A percentile compares a stretch with the other conserved stretches of the same genome.
phyloP scores from a whole-genome alignment of 306 rosid genomes.

The Gastrolobium villosum region DNA sequence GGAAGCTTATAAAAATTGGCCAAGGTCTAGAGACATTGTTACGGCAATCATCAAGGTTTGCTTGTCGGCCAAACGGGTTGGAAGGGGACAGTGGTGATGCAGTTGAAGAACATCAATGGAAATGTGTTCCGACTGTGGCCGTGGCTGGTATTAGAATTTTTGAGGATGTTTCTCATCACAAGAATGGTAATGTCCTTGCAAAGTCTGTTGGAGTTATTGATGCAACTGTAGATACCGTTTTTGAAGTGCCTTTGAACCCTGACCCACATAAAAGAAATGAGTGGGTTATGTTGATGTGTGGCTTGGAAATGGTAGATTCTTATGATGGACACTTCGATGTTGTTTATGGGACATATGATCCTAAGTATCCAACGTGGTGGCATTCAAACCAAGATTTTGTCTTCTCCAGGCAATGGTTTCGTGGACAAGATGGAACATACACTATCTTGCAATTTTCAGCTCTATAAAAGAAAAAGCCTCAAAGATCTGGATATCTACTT shows the following conservation, averaged over 20 bases:
- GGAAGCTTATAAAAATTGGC: conserved; percentile 86
- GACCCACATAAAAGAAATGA: conserved; percentile 82
- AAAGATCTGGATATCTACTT: too few relatives aligned
- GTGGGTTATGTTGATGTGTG: conserved; percentile 96
- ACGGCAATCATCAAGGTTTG: conserved; percentile 74
- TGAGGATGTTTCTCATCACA: conserved; percentile 83
- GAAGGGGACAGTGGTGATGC: conserved; percentile 83
- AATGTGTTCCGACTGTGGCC: conserved; percentile 82
- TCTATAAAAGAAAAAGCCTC: too few relatives aligned
- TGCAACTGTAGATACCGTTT: conserved; percentile 88
- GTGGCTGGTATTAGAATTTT: conserved; percentile 85
- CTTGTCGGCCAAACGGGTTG: conserved; percentile 64
- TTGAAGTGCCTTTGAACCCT: conserved; percentile 80
- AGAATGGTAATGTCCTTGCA: conserved; percentile 86
- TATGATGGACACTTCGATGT: conserved; percentile 90
- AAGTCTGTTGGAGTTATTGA: conserved; percentile 91
- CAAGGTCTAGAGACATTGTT: conserved; percentile 93
- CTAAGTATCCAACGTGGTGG: conserved; percentile 91
- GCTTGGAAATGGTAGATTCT: conserved; percentile 84
- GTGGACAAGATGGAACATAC: conserved; percentile 94
- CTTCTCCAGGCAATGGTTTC: conserved; percentile 97
- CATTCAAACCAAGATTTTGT: conserved; percentile 90
- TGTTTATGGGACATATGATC: conserved; percentile 89
- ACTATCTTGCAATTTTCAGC: too few relatives aligned
- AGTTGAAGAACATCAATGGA: conserved; percentile 88